Evolutionary conservation across 164 flowering plant genomes (phyloP).

Genomic region (grape (Vitis vinifera)): DNA sequence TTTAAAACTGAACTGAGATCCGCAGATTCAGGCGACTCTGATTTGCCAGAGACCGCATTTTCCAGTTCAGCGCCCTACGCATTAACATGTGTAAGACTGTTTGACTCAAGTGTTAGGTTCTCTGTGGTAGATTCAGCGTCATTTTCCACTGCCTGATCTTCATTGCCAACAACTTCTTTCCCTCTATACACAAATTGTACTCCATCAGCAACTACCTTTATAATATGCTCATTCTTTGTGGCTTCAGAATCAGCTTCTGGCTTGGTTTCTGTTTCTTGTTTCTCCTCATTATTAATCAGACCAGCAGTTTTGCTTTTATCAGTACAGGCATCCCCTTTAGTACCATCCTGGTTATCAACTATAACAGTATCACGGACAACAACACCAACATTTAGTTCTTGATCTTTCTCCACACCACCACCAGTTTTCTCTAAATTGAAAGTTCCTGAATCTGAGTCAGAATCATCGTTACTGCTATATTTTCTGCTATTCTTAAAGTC

Average conservation of each 20-base stretch:
- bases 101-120: slow-evolving; percentile 11
- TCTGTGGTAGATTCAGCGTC: not conserved
- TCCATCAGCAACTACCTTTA: slow-evolving; percentile 10
- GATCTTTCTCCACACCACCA: slow-evolving; percentile 11
- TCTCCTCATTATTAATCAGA: slow-evolving; percentile 1
- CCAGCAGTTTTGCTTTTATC: not conserved
- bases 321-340: slow-evolving; percentile 4
- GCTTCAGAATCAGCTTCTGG: slow-evolving; percentile 18
- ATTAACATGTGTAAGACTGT: slow-evolving; percentile 2
- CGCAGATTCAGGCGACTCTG: slow-evolving; percentile 1
- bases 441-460: slow-evolving; percentile 50
- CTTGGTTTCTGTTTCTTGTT: slow-evolving; percentile 16
- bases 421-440: slow-evolving; percentile 9
- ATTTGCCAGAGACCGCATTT: slow-evolving; percentile 9
- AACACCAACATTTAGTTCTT: not conserved
- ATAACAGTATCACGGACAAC: not conserved
- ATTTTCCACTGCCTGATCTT: not conserved
- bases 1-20: slow-evolving; percentile 9
- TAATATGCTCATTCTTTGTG: not conserved
- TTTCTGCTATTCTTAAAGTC: slow-evolving; percentile 35
- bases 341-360: not conserved
- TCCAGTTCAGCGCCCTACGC: slow-evolving; percentile 13
- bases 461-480: slow-evolving; percentile 37
- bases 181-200: not conserved
- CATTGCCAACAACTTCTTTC: slow-evolving; percentile 1